These are phyloP conservation scores for Stephania japonica DNA, from an alignment of 164 flowering plant genomes.

Conservation along the genomic window DNA sequence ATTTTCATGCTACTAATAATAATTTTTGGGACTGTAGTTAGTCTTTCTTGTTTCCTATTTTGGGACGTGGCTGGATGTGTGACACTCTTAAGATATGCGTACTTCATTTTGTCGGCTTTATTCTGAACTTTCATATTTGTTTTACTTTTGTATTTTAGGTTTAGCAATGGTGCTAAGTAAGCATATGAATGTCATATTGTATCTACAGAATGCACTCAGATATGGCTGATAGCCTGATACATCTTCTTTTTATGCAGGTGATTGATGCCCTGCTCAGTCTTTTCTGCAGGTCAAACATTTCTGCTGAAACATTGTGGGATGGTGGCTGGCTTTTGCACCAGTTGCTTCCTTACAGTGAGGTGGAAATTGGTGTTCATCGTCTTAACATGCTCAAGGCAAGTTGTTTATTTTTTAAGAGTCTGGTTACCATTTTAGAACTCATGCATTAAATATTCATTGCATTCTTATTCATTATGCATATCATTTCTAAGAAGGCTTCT, in stretches of 20 bases:
- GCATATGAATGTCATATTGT: background rate
- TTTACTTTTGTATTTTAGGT: background rate
- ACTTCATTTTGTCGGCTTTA: background rate
- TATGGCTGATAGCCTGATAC: background rate
- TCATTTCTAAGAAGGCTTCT: background rate
- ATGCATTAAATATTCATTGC: background rate
- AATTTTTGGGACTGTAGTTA: background rate
- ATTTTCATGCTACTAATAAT: background rate
- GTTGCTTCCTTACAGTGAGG: constrained; percentile 80
- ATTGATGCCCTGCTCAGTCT: constrained; percentile 83
- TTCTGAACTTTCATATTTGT: background rate
- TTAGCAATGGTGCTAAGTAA: background rate
- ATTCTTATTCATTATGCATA: background rate
- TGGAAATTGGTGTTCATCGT: constrained; percentile 68
- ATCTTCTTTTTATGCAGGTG: constrained; percentile 45
- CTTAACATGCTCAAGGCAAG: constrained; percentile 63
- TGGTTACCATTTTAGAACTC: too few relatives aligned
- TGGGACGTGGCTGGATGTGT: background rate
- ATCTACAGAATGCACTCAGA: background rate
- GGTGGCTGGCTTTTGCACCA: constrained; percentile 99
- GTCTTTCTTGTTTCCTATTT: background rate
- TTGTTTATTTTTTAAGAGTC: background rate
- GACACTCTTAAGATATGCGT: background rate
- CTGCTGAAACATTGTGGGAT: constrained; percentile 91
- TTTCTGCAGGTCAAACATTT: constrained; percentile 72